Conservation (phyloP, 805 yeast genomes). For the Candida odintsovae region DNA sequence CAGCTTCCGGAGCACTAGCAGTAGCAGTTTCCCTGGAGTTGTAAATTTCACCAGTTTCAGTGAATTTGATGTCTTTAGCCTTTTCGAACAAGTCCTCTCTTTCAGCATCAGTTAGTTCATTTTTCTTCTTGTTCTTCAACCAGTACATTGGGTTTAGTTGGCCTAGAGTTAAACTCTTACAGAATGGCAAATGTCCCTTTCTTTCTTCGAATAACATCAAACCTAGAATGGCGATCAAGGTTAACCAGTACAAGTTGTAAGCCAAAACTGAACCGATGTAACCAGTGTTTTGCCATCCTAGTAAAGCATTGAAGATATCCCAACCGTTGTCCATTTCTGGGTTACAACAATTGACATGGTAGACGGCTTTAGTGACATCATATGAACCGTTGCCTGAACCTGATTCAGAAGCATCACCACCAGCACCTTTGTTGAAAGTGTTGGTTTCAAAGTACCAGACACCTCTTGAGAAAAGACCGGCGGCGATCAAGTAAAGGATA, state of each 20-base stretch:
- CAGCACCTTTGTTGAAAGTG: slow-evolving; percentile 57
- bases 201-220: slow-evolving; percentile 81
- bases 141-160: slow-evolving; percentile 68
- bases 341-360: slow-evolving; percentile 98
- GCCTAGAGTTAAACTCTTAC: slow-evolving; percentile 40
- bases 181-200: slow-evolving; percentile 73
- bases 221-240: slow-evolving; percentile 46
- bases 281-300: slow-evolving; percentile 98
- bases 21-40: not conserved
- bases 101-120: slow-evolving; percentile 46
- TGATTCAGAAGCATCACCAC: slow-evolving; percentile 92
- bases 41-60: slow-evolving; percentile 28
- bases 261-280: slow-evolving; percentile 87
- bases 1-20: not conserved
- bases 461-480: slow-evolving; percentile 91
- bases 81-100: slow-evolving; percentile 44
- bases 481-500: slow-evolving; percentile 81
- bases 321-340: slow-evolving; percentile 91
- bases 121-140: slow-evolving; percentile 61
- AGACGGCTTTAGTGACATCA: slow-evolving; percentile 70
- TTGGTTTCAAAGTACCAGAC: slow-evolving; percentile 83
- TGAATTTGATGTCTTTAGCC: slow-evolving; percentile 33
- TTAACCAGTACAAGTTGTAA: slow-evolving; percentile 86
- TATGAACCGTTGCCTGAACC: slow-evolving; percentile 97
- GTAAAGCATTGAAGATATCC: slow-evolving; percentile 91